Evolutionary conservation across 2,329 filamentous ascomycete species (phyloP).

Genomic region (Pyricularia sp.): DNA sequence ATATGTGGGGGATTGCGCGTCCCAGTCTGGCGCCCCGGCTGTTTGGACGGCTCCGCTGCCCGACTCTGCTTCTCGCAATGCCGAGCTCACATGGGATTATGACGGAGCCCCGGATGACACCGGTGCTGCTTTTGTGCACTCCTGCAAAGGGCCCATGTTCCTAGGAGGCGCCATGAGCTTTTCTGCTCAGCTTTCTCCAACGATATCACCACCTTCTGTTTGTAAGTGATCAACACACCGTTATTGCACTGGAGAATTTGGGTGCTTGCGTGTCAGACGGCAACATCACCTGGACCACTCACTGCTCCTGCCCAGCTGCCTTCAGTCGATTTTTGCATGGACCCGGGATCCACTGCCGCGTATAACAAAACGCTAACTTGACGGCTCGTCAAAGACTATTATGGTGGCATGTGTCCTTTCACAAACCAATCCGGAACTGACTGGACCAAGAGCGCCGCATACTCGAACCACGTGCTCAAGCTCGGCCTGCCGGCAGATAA

Average conservation of each 20-base stretch:
- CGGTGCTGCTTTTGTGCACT: not conserved
- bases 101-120: constrained; percentile 13
- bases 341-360: not conserved
- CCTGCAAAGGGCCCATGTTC: constrained; percentile 29
- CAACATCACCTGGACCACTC: not conserved
- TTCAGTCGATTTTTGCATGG: not conserved
- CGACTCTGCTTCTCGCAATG: constrained; percentile 22
- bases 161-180: constrained; percentile 55
- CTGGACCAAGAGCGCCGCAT: constrained; percentile 64
- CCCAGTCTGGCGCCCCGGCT: constrained; percentile 30
- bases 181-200: constrained; percentile 47
- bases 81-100: constrained; percentile 32
- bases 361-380: not conserved
- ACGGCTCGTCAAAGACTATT: constrained; percentile 50
- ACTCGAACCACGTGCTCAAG: constrained; percentile 71
- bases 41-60: constrained; percentile 59
- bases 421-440: constrained; percentile 28
- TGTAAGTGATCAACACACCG: not conserved
- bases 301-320: not conserved
- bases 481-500: constrained; percentile 38
- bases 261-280: not conserved
- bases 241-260: not conserved
- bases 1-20: constrained; percentile 62
- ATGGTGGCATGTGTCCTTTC: constrained; percentile 81
- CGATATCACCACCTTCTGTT: constrained; percentile 24